Evolutionary conservation across 2,329 filamentous ascomycete species (phyloP).

Genomic region (Niveomyces coronatus): DNA sequence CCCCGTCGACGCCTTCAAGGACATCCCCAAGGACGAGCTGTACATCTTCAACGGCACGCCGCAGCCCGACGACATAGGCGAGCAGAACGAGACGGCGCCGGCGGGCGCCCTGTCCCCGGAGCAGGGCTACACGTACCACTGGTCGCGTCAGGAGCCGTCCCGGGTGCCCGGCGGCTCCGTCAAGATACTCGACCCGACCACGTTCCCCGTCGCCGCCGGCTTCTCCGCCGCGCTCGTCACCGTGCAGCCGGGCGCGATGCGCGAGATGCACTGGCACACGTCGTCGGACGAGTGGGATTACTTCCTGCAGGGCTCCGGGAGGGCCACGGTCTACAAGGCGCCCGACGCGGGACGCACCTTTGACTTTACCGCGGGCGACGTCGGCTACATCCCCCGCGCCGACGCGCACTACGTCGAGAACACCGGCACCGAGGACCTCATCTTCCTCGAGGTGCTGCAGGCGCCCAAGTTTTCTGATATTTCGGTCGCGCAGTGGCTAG

Average conservation of each 20-base stretch:
- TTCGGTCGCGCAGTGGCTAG: constrained; percentile 48
- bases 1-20: constrained; percentile 34
- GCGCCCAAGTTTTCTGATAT: constrained; percentile 42
- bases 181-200: constrained; percentile 47
- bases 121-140: constrained; percentile 38
- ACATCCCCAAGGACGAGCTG: constrained; percentile 35
- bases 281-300: constrained; percentile 51
- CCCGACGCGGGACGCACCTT: constrained; percentile 42
- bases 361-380: constrained; percentile 49
- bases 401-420: constrained; percentile 53
- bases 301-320: constrained; percentile 45
- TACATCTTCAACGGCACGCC: constrained; percentile 45
- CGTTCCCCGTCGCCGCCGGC: constrained; percentile 44
- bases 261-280: constrained; percentile 55
- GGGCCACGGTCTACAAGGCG: constrained; percentile 45
- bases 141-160: constrained; percentile 40
- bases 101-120: constrained; percentile 30
- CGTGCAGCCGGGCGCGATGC: constrained; percentile 51
- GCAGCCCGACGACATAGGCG: constrained; percentile 32
- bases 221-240: constrained; percentile 49
- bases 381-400: constrained; percentile 42
- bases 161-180: constrained; percentile 44
- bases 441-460: constrained; percentile 51
- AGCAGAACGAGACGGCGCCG: constrained; percentile 36
- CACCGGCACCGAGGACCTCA: constrained; percentile 43